These are phyloP conservation scores for Cyclotella cryptica DNA, from an alignment of 108 stramenopile genomes.

Conservation along the genomic window DNA sequence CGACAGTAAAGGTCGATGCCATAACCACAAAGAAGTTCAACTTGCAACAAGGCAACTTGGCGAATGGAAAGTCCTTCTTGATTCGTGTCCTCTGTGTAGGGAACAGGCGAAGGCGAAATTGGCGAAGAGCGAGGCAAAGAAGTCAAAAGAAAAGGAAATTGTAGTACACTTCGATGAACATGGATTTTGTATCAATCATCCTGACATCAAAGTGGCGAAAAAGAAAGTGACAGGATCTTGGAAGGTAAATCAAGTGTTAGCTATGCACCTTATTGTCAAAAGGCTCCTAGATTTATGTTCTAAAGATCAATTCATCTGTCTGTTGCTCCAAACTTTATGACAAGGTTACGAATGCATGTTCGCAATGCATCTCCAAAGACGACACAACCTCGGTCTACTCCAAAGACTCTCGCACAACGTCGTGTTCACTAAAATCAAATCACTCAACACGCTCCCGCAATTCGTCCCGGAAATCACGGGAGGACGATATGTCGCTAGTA, in stretches of 20 bases:
- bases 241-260: background rate
- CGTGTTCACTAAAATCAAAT: conserved; percentile 12
- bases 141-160: background rate
- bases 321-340: background rate
- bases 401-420: conserved; percentile 11
- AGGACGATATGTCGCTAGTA: conserved; percentile 4
- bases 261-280: background rate
- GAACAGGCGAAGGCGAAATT: background rate
- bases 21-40: conserved; percentile 13
- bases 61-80: conserved; percentile 13
- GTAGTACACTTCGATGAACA: background rate
- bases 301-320: too few relatives aligned
- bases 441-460: conserved; percentile 1
- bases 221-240: conserved; percentile 9
- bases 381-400: conserved; percentile 6
- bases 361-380: background rate
- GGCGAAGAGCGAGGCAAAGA: background rate
- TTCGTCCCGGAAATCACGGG: background rate
- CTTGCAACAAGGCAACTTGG: conserved; percentile 1
- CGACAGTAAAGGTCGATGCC: conserved; percentile 15
- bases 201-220: conserved; percentile 7
- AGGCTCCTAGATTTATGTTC: background rate
- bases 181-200: conserved; percentile 11
- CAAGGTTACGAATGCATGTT: background rate
- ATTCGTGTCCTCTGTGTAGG: background rate